phyloP scores from a whole-genome alignment of 1,284 basidiomycete genomes.

The Rhizoctonia solani region DNA sequence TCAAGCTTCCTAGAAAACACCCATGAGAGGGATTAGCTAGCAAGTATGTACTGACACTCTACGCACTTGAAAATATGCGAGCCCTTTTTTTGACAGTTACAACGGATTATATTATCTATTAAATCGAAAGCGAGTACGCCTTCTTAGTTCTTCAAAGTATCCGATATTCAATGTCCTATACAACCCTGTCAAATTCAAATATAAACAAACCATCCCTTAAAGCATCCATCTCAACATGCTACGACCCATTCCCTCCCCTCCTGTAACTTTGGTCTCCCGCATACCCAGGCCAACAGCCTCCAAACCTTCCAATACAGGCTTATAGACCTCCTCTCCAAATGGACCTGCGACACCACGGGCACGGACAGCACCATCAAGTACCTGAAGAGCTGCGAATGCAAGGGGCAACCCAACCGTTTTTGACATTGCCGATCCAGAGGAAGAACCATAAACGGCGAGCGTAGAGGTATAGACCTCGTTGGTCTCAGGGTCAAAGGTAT shows the following conservation, averaged over 20 bases:
- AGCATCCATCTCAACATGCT: background rate
- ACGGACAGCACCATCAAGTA: conserved; percentile 69
- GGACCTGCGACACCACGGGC: conserved; percentile 72
- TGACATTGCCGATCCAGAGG: conserved; percentile 78
- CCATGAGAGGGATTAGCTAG: no score
- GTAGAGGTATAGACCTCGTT: conserved; percentile 75
- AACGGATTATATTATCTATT: no score
- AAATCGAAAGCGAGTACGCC: no score
- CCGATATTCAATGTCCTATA: no score
- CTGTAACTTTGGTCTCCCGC: conserved; percentile 54
- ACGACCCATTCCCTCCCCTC: conserved; percentile 22
- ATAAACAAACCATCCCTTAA: background rate
- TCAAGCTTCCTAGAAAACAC: no score
- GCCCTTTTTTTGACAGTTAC: no score
- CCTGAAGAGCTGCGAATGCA: conserved; percentile 72
- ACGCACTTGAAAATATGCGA: no score
- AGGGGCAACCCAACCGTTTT: conserved; percentile 86
- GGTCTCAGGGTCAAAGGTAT: conserved; percentile 35
- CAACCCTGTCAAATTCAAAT: no score
- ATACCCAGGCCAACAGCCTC: conserved; percentile 68
- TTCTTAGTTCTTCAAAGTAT: no score
- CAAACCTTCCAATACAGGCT: conserved; percentile 62
- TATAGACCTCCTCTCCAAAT: conserved; percentile 61
- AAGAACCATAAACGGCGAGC: conserved; percentile 72
- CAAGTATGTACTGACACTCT: no score